Evolutionary conservation across 106 monocot genomes (phyloP).

Genomic region (Dactylorhiza incarnata): DNA sequence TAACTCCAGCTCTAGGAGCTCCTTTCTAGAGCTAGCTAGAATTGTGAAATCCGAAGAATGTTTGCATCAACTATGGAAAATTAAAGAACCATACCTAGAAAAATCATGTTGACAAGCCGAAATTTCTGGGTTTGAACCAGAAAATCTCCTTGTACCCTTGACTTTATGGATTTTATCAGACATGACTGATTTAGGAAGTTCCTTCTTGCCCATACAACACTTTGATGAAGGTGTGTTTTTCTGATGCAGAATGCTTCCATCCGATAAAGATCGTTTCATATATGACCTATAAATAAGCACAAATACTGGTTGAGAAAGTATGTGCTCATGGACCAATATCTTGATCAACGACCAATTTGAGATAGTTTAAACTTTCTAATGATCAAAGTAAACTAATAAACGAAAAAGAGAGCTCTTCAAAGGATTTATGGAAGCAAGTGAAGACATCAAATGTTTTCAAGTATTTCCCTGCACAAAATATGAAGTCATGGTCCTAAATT

Average conservation of each 20-base stretch:
- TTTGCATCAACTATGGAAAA: neutral
- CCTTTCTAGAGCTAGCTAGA: neutral
- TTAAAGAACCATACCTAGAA: conserved; percentile 35
- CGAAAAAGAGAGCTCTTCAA: neutral
- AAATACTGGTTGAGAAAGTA: conserved; percentile 1
- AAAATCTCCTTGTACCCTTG: conserved; percentile 16
- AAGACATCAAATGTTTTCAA: neutral
- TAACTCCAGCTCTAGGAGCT: neutral
- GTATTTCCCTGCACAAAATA: neutral
- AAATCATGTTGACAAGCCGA: conserved; percentile 34
- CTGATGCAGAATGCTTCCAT: conserved; percentile 55
- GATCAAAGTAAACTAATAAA: neutral
- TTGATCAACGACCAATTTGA: neutral
- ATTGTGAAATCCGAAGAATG: neutral
- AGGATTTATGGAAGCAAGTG: neutral
- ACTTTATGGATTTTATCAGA: conserved; percentile 19
- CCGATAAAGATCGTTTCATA: conserved; percentile 78
- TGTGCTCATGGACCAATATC: neutral
- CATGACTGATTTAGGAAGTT: conserved; percentile 17
- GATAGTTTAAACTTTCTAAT: neutral
- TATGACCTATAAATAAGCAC: conserved; percentile 47
- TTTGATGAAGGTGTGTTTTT: conserved; percentile 20
- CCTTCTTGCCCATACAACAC: conserved; percentile 17
- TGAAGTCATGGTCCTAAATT: neutral
- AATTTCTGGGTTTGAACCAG: conserved; percentile 48